Evolutionary conservation across 2,329 filamentous ascomycete species (phyloP).

Genomic region (Ceratocystis eucalypticola): DNA sequence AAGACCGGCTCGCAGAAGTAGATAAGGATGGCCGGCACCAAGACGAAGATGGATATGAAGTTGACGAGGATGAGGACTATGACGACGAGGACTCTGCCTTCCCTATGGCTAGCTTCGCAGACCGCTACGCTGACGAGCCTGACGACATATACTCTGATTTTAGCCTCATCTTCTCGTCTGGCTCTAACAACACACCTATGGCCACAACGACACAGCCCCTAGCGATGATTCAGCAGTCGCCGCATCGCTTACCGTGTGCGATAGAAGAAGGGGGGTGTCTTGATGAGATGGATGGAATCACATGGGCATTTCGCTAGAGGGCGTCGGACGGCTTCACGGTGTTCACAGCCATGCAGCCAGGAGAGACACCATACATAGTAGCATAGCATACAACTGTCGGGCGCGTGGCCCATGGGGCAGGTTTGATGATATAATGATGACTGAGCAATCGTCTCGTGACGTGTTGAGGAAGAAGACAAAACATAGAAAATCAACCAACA

Average conservation of each 20-base stretch:
- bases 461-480: background rate
- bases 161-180: conserved; percentile 35
- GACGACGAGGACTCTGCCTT: conserved; percentile 38
- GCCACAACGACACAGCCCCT: conserved; percentile 23
- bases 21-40: background rate
- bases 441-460: background rate
- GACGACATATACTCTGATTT: conserved; percentile 45
- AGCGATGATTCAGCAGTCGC: background rate
- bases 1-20: too few species aligned
- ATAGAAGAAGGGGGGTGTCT: conserved; percentile 30
- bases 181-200: conserved; percentile 22
- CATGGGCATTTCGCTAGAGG: conserved; percentile 28
- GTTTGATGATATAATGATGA: background rate
- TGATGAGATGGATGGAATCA: conserved; percentile 43
- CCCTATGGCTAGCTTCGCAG: conserved; percentile 34
- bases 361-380: background rate
- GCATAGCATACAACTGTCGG: background rate
- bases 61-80: conserved; percentile 24
- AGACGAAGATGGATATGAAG: background rate
- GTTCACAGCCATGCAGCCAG: background rate
- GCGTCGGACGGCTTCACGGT: background rate
- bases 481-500: conserved; percentile 1
- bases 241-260: conserved; percentile 17
- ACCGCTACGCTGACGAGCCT: conserved; percentile 33
- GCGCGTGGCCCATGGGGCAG: background rate